Evolutionary conservation across 2,329 filamentous ascomycete genomes (phyloP).

Genomic region (Fusarium falciforme): DNA sequence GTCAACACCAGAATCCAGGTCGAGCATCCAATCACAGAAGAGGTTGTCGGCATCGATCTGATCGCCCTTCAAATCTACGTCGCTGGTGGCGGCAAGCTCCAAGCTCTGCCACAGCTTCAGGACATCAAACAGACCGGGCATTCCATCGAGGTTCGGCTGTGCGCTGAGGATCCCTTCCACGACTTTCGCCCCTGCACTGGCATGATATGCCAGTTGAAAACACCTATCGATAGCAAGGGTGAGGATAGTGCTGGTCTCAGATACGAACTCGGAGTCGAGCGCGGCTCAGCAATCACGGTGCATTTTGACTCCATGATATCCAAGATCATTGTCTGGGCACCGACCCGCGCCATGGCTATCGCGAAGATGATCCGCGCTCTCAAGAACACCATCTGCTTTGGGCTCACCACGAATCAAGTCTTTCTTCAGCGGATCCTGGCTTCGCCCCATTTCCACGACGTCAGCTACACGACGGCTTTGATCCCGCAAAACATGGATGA

Average conservation of each 20-base stretch:
- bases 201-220: not conserved
- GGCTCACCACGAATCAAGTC: not conserved
- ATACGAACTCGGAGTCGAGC: not conserved
- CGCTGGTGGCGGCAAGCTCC: not conserved
- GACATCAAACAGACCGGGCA: not conserved
- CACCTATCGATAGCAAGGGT: not conserved
- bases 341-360: not conserved
- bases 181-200: not conserved
- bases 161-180: not conserved
- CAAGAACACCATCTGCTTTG: not conserved
- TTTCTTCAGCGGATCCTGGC: not conserved
- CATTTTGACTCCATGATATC: not conserved
- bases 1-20: not conserved
- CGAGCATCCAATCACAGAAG: not conserved
- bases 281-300: not conserved
- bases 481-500: not conserved
- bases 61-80: not conserved
- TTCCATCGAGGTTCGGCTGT: not conserved
- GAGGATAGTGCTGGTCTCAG: not conserved
- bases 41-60: not conserved
- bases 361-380: not conserved
- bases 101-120: not conserved
- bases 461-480: not conserved
- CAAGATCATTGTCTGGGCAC: not conserved
- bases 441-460: not conserved